Evolutionary conservation across 2,329 filamentous ascomycete genomes (phyloP).

Genomic region (Hyphodiscus sp.): DNA sequence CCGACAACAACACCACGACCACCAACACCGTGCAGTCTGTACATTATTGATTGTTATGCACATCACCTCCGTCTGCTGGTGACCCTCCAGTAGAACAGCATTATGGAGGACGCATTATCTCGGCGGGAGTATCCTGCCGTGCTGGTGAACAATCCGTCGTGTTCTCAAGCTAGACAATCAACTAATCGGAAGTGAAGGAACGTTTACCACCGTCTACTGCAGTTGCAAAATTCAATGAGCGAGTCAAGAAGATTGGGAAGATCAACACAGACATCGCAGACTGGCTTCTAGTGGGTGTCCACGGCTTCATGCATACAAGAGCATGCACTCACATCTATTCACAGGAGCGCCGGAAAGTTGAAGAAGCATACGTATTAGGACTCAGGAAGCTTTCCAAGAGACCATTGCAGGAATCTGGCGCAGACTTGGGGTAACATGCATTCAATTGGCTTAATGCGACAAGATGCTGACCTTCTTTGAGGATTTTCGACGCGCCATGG

Average conservation of each 20-base stretch:
- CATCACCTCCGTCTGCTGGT: constrained; percentile 19
- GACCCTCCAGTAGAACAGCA: constrained; percentile 20
- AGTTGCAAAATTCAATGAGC: constrained; percentile 74
- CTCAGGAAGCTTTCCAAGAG: constrained; percentile 74
- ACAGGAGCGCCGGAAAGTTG: constrained; percentile 86
- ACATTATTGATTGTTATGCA: constrained; percentile 24
- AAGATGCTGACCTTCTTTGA: constrained; percentile 35
- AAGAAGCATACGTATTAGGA: constrained; percentile 80
- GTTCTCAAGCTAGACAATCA: constrained; percentile 3
- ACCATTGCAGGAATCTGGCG: constrained; percentile 65
- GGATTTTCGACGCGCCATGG: constrained; percentile 88
- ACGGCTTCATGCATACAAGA: neutral
- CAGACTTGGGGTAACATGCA: constrained; percentile 74
- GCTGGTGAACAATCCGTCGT: constrained; percentile 62
- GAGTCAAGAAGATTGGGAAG: constrained; percentile 78
- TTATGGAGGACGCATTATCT: constrained; percentile 66
- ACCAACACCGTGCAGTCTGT: constrained; percentile 8
- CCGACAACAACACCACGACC: neutral
- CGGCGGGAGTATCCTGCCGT: constrained; percentile 89
- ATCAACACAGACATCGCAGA: constrained; percentile 90
- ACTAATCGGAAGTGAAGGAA: constrained; percentile 47
- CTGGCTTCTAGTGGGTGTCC: constrained; percentile 74
- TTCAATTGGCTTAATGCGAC: constrained; percentile 2
- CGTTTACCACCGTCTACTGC: constrained; percentile 77
- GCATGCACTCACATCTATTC: constrained; percentile 19